Conservation (phyloP, 352 stramenopile species). For the Pythium pectinolyticum region DNA sequence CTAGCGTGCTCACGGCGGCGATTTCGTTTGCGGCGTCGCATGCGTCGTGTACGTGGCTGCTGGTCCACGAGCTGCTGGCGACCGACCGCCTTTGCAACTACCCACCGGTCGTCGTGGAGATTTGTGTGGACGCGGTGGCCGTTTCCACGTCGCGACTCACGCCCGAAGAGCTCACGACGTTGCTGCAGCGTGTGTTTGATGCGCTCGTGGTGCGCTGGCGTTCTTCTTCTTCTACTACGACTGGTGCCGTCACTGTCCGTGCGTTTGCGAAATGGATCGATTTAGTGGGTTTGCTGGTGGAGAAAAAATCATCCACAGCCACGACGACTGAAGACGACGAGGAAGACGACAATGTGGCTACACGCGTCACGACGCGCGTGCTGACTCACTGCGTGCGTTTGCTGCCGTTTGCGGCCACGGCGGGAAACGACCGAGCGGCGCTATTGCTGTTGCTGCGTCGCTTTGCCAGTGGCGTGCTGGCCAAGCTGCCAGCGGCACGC, state of each 20-base stretch:
- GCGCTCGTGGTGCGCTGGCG: conserved; percentile 6
- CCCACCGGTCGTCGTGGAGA: background rate
- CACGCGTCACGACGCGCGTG: background rate
- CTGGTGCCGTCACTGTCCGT: background rate
- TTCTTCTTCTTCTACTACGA: no score
- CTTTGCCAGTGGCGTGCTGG: conserved; percentile 4
- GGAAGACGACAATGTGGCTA: background rate
- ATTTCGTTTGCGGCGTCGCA: conserved; percentile 14
- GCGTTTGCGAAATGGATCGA: conserved; percentile 13
- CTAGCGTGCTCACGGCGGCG: no score
- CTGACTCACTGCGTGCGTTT: background rate
- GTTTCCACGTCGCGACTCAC: background rate
- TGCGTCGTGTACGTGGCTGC: conserved; percentile 3
- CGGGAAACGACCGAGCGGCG: background rate
- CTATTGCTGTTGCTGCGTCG: background rate
- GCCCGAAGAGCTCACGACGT: background rate
- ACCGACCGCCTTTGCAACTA: conserved; percentile 14
- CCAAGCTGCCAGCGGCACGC: conserved; percentile 6
- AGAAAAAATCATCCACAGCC: background rate
- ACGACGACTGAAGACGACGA: background rate
- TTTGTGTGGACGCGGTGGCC: background rate
- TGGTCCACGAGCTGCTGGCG: conserved; percentile 2
- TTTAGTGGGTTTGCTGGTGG: conserved; percentile 6
- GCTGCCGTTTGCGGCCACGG: conserved; percentile 6
- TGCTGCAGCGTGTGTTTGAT: conserved; percentile 12